Evolutionary conservation across 1,284 basidiomycete species (phyloP).

Genomic region (Hemileia vastatrix): DNA sequence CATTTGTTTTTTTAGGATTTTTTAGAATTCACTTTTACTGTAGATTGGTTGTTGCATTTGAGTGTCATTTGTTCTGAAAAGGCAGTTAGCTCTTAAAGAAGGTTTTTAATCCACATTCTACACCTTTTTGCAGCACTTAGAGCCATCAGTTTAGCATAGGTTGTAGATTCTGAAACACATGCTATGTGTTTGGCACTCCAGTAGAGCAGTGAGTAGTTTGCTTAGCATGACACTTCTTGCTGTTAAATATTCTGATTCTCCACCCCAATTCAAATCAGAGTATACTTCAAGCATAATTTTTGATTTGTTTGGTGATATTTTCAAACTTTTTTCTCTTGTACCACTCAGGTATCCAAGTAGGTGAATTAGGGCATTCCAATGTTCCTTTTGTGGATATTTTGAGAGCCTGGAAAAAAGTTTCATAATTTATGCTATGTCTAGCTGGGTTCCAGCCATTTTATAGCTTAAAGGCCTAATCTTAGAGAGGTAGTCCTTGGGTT

Average conservation of each 20-base stretch:
- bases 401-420: slow-evolving; percentile 1
- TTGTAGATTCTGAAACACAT: neutral
- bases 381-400: neutral
- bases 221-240: neutral
- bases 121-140: neutral
- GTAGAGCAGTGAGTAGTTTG: neutral
- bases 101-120: neutral
- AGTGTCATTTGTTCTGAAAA: neutral
- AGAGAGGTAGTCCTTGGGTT: neutral
- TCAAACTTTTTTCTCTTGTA: neutral
- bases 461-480: neutral
- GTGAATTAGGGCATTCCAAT: neutral
- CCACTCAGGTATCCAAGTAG: neutral
- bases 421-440: neutral
- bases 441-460: neutral
- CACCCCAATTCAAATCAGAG: neutral
- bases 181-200: neutral
- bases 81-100: neutral
- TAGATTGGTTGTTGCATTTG: neutral
- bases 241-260: neutral
- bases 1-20: neutral
- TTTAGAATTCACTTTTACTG: neutral
- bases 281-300: too few species aligned
- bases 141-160: neutral
- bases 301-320: too few species aligned